Conservation (phyloP, 306 rosid species). For the Abrus pulchellus region DNA sequence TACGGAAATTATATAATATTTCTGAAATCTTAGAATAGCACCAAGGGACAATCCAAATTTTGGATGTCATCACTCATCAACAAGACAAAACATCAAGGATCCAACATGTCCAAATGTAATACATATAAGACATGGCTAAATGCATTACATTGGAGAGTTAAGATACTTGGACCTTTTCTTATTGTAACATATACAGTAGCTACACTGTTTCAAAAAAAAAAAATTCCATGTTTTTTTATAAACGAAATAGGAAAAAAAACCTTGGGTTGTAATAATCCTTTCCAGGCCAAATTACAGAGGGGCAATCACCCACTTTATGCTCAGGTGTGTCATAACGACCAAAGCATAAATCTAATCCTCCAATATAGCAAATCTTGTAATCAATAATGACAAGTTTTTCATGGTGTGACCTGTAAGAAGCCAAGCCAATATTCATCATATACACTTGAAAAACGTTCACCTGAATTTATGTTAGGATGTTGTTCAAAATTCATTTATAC, state of each 20-base stretch:
- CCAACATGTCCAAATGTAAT: conserved; percentile 17
- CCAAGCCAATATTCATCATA: conserved; percentile 53
- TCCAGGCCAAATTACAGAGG: conserved; percentile 93
- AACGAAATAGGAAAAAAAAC: conserved; percentile 51
- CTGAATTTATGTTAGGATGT: conserved; percentile 40
- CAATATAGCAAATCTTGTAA: conserved; percentile 91
- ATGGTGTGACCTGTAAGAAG: conserved; percentile 94
- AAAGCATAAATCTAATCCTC: conserved; percentile 98
- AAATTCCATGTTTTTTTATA: not conserved
- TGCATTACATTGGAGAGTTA: conserved; percentile 22
- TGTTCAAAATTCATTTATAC: conserved; percentile 46
- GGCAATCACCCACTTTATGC: conserved; percentile 90
- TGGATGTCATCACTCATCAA: conserved; percentile 29
- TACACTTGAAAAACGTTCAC: conserved; percentile 31
- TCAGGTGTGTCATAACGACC: conserved; percentile 97
- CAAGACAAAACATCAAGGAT: not conserved
- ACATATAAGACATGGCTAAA: conserved; percentile 22
- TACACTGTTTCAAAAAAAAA: conserved; percentile 38
- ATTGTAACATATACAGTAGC: conserved; percentile 1
- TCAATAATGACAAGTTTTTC: conserved; percentile 98
- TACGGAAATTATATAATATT: conserved; percentile 1
- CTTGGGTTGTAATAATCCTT: conserved; percentile 99
- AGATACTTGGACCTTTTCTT: conserved; percentile 18
- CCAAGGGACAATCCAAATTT: conserved; percentile 16
- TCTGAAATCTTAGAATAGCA: conserved; percentile 8